Conservation (phyloP, 129 eudicot genomes). For the Arctium minus region DNA sequence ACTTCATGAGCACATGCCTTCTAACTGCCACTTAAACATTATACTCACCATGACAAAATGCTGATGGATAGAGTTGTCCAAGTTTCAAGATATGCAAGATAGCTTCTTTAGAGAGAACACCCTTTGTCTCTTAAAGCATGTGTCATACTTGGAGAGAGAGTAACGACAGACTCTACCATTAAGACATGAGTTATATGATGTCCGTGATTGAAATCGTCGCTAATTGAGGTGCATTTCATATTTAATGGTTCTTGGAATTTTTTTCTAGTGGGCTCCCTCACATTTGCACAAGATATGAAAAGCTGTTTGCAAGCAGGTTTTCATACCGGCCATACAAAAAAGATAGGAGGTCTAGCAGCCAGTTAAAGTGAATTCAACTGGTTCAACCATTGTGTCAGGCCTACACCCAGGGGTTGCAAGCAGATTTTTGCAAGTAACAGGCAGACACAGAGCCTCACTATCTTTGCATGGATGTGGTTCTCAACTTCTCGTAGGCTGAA, state of each 20-base stretch:
- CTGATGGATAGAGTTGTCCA: neutral
- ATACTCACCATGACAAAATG: neutral
- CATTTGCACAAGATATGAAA: neutral
- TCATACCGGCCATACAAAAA: no score
- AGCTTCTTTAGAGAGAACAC: neutral
- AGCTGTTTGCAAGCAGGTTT: no score
- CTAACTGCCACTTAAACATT: neutral
- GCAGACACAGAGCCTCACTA: no score
- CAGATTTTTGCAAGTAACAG: no score
- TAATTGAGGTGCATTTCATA: neutral
- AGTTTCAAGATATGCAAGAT: neutral
- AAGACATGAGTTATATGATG: neutral
- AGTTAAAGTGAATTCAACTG: no score
- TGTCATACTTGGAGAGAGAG: no score
- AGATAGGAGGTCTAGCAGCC: no score
- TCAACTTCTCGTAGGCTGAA: no score
- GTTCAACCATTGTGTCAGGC: no score
- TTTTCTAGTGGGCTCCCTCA: neutral
- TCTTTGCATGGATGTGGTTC: no score
- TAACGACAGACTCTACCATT: neutral
- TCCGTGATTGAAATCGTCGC: neutral
- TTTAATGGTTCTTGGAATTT: neutral
- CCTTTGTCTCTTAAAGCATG: neutral
- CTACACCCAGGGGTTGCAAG: no score
- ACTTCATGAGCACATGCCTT: neutral